A percentile compares a stretch with the other conserved stretches of the same genome.
Conservation (phyloP, 2,329 filamentous ascomycete genomes). For the Calonectria ilicicola region DNA sequence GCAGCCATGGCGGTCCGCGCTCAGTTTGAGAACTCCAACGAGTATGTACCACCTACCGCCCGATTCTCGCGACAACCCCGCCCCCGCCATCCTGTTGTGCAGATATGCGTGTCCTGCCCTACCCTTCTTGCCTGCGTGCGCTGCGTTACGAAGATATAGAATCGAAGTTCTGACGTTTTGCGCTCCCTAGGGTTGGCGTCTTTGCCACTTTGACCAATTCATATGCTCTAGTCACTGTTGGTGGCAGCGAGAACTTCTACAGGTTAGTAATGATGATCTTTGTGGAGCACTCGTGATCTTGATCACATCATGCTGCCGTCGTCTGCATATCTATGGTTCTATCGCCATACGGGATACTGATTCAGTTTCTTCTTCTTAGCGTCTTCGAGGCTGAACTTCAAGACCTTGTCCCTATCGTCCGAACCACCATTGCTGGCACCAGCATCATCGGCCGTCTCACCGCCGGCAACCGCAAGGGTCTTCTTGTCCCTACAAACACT, state of each 20-base stretch:
- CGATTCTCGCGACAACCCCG: constrained; percentile 28
- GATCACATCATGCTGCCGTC: neutral
- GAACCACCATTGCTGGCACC: constrained; percentile 95
- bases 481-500: constrained; percentile 94
- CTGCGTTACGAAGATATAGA: neutral
- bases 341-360: neutral
- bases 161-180: constrained; percentile 23
- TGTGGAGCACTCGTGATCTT: neutral
- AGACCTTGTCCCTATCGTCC: constrained; percentile 96
- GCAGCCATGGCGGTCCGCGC: constrained; percentile 74
- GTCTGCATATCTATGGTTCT: neutral
- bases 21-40: constrained; percentile 91
- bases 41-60: constrained; percentile 68
- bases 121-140: constrained; percentile 4
- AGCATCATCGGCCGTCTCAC: constrained; percentile 96
- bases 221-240: constrained; percentile 93
- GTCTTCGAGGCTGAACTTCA: constrained; percentile 98
- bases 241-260: constrained; percentile 99
- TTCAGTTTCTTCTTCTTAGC: constrained; percentile 55
- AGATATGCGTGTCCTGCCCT: neutral
- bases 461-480: constrained; percentile 95
- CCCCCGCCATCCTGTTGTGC: constrained; percentile 33
- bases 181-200: constrained; percentile 82
- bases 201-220: constrained; percentile 98
- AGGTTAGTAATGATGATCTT: constrained; percentile 60